Base-by-base conservation (phyloP, 2,329 filamentous ascomycete species). In the Fusarium sp. region DNA sequence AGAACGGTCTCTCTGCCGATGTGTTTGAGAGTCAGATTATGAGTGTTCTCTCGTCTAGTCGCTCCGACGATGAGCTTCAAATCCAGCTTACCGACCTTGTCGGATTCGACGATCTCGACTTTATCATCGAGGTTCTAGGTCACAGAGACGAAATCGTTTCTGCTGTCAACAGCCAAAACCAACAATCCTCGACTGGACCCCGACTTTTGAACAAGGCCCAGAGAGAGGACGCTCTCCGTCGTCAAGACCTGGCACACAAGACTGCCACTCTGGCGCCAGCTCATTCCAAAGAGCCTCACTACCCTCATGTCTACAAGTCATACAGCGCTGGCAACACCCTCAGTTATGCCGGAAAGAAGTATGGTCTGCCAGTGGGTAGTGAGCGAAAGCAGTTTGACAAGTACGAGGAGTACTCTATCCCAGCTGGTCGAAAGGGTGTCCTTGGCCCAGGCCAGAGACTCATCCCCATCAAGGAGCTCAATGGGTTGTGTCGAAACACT, bases 91-190 rank as follows among this genome's bases (percentile, higher is more conserved):
- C 94, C 0, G 97, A 99, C 77, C 90, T 98, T 50, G 88, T 99
- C 69, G 97, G 97, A 0, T 98, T 96, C 78, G 95, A 97, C 77
- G 95, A 98, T 79, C 87, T 99, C 20, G 96, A 99, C 74, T 92
- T 99, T 78, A 93, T 98, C 63, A 95, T 95, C 71, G 94, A 98
- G 72, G 86, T 98, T n/a, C 92, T 98, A 62, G 89, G 91, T 3
- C 91, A 96, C 80, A 91, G 95, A 62, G 85, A 89, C 61, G 90
- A 94, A 54, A 90, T 98, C 52, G 82, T 92, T 13, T 83, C 88
- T 5, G 82, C 85, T 6, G 80, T 84, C 13, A 79, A 84, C 5
- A 78, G 82, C 63, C 81, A 81, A 71, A 70, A 65, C 65, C 69
- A 75, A 69, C 77, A 76, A 81, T 87, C 77, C n/a, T 76, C 82